Evolutionary conservation across 192 early-diverging fungal genomes (phyloP).

Genomic region (Coemansia sp.): DNA sequence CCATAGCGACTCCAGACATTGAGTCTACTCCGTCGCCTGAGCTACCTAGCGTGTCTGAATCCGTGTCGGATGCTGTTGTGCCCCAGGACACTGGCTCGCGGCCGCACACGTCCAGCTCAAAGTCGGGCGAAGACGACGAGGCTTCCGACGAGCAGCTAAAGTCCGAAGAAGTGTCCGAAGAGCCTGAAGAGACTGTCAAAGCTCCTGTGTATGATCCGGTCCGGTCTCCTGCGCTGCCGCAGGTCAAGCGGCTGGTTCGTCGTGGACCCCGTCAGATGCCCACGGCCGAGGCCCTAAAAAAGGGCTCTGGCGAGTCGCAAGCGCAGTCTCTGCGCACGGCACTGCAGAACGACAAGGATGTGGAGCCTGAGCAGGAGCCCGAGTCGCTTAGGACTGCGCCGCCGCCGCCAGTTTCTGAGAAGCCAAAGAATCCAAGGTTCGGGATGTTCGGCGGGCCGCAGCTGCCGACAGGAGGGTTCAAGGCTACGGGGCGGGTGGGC

Average conservation of each 20-base stretch:
- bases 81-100: not conserved
- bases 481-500: slow-evolving; percentile 39
- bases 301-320: slow-evolving; percentile 38
- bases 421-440: slow-evolving; percentile 34
- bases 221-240: slow-evolving; percentile 36
- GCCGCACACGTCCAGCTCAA: not conserved
- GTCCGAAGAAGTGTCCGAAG: slow-evolving; percentile 5
- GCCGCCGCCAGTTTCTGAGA: slow-evolving; percentile 22
- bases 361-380: slow-evolving; percentile 18
- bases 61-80: not conserved
- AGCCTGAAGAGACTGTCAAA: slow-evolving; percentile 5
- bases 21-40: not conserved
- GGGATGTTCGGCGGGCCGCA: slow-evolving; percentile 30
- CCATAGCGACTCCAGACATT: not conserved
- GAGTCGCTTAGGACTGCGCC: slow-evolving; percentile 13
- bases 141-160: not conserved
- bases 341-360: slow-evolving; percentile 38
- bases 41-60: not conserved
- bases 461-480: slow-evolving; percentile 45
- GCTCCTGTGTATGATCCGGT: slow-evolving; percentile 26
- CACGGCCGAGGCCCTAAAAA: slow-evolving; percentile 43
- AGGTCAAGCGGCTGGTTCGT: slow-evolving; percentile 45
- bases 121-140: not conserved
- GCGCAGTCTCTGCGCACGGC: slow-evolving; percentile 40
- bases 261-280: slow-evolving; percentile 50